Evolutionary conservation across 371 early-diverging fungal species (phyloP).

Genomic region (Rhizopus sp.): DNA sequence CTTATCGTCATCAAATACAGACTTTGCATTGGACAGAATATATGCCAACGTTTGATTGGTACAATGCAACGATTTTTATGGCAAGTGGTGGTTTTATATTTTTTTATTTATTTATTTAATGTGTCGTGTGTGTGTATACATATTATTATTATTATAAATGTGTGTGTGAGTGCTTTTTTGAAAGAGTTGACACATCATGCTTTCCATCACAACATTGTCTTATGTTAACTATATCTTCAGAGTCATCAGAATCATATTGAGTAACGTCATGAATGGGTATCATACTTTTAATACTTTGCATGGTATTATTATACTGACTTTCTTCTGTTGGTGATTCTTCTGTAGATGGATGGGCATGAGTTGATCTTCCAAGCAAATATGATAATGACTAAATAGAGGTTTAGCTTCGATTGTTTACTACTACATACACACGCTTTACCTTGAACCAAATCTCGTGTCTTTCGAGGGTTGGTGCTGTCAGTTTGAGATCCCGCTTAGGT

Average conservation of each 20-base stretch:
- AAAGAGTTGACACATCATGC: conserved; percentile 37
- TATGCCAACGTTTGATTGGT: no score
- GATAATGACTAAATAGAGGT: conserved; percentile 25
- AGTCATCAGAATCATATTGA: conserved; percentile 36
- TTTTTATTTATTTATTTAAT: no score
- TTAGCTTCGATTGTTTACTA: no score
- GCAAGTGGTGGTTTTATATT: no score
- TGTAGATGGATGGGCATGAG: conserved; percentile 1
- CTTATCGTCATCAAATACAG: not conserved
- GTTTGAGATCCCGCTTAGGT: conserved; percentile 65
- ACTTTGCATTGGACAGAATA: not conserved
- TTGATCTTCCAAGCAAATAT: conserved; percentile 28
- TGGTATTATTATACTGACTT: not conserved
- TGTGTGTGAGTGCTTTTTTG: conserved; percentile 9
- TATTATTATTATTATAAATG: no score
- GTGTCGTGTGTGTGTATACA: no score
- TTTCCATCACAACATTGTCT: conserved; percentile 46
- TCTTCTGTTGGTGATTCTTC: conserved; percentile 12
- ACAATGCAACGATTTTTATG: no score
- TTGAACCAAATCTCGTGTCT: conserved; percentile 71
- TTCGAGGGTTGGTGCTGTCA: conserved; percentile 67
- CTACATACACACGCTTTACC: conserved; percentile 16
- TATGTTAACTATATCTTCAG: conserved; percentile 36
- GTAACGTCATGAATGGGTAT: conserved; percentile 7
- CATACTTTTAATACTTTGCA: conserved; percentile 4